These are phyloP conservation scores for Xylariaceae sp. DNA, from an alignment of 2,329 filamentous ascomycete genomes.

Conservation along the genomic window DNA sequence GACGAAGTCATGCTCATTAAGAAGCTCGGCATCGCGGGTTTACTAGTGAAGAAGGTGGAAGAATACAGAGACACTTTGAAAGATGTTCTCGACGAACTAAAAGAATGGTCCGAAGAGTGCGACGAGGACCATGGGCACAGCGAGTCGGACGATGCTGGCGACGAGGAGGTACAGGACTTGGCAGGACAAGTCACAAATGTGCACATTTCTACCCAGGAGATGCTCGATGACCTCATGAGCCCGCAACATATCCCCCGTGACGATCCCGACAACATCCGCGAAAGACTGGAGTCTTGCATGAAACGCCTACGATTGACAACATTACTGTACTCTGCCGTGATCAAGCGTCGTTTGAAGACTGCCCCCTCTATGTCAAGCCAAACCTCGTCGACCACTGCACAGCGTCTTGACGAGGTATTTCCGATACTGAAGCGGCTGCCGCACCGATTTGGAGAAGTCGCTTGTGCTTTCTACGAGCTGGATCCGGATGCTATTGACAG, in stretches of 20 bases:
- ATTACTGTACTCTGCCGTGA: conserved; percentile 64
- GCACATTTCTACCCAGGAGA: conserved; percentile 45
- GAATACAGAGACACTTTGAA: conserved; percentile 71
- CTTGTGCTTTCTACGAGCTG: conserved; percentile 67
- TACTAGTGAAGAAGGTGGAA: conserved; percentile 67
- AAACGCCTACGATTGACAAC: conserved; percentile 63
- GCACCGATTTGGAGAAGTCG: conserved; percentile 65
- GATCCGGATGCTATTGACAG: conserved; percentile 55
- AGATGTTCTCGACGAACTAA: conserved; percentile 80
- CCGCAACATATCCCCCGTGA: conserved; percentile 58
- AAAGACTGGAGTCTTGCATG: conserved; percentile 59
- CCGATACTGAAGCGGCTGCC: conserved; percentile 56
- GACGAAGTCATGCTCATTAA: conserved; percentile 66
- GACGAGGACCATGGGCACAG: conserved; percentile 55
- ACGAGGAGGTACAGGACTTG: conserved; percentile 38
- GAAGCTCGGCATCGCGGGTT: conserved; percentile 62
- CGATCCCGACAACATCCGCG: conserved; percentile 60
- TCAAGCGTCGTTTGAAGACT: conserved; percentile 65
- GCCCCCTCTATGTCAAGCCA: conserved; percentile 40
- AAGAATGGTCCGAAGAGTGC: conserved; percentile 78
- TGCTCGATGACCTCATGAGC: conserved; percentile 65
- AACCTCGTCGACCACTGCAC: conserved; percentile 28
- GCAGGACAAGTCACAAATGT: conserved; percentile 26
- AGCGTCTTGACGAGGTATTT: conserved; percentile 53
- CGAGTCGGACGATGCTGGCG: conserved; percentile 41